A percentile compares a stretch with the other conserved stretches of the same genome.
phyloP scores from a whole-genome alignment of 2,329 filamentous ascomycete species.

The Cercospora citrullina region DNA sequence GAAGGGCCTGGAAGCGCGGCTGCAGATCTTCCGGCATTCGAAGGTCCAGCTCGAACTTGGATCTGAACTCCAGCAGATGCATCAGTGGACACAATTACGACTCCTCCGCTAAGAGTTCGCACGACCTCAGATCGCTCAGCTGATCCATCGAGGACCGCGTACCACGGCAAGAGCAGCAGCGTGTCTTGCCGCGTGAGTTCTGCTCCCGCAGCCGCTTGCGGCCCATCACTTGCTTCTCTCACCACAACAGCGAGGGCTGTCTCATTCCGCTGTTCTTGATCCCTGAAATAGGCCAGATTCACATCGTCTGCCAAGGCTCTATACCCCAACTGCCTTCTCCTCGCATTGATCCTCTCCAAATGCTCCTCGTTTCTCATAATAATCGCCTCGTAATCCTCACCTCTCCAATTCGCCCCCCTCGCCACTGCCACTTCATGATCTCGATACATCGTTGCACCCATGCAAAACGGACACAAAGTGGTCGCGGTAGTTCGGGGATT shows the following conservation, averaged over 20 bases:
- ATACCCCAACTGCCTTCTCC: not conserved
- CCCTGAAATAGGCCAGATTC: not conserved
- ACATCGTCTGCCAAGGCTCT: not conserved
- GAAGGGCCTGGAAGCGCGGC: not conserved
- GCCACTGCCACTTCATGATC: not conserved
- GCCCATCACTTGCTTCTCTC: not conserved
- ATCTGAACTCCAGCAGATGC: not conserved
- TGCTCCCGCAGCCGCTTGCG: not conserved
- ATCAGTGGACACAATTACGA: not conserved
- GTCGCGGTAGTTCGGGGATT: not conserved
- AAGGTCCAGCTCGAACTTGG: not conserved
- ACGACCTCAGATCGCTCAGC: not conserved
- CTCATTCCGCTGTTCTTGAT: not conserved
- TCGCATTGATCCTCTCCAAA: not conserved
- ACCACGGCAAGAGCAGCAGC: not conserved
- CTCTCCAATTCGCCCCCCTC: not conserved
- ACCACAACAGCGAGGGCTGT: not conserved
- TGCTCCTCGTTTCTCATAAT: not conserved
- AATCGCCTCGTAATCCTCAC: not conserved
- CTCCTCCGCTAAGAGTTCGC: not conserved
- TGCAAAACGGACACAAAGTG: conserved; percentile 16
- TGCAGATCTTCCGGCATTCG: not conserved
- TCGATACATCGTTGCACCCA: conserved; percentile 2
- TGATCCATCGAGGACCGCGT: not conserved
- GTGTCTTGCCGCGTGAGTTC: not conserved